phyloP scores from a whole-genome alignment of 2,329 filamentous ascomycete species.

The Tricladium varicosporioides region DNA sequence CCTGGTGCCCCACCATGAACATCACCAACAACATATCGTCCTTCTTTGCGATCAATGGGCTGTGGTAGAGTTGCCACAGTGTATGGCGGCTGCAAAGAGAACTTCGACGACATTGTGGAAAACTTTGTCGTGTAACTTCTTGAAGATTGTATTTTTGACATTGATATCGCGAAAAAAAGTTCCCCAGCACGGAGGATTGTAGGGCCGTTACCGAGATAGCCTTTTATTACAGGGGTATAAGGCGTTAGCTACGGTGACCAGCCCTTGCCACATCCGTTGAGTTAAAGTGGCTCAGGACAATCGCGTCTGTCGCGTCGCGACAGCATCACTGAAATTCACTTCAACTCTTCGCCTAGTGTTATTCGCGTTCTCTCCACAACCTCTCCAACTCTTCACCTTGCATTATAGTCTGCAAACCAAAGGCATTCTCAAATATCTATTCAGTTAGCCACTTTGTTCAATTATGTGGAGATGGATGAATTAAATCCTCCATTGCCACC shows the following conservation, averaged over 20 bases:
- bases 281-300: neutral
- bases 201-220: too few species aligned
- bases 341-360: too few species aligned
- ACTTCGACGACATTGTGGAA: constrained; percentile 41
- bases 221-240: constrained; percentile 12
- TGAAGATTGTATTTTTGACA: too few species aligned
- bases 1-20: constrained; percentile 58
- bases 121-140: constrained; percentile 1
- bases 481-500: too few species aligned
- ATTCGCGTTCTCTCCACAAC: neutral
- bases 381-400: neutral
- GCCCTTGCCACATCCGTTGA: neutral
- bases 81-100: constrained; percentile 63
- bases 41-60: constrained; percentile 52
- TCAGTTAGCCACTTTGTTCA: neutral
- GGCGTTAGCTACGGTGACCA: constrained; percentile 20
- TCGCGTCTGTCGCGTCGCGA: constrained; percentile 15
- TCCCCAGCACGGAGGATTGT: neutral
- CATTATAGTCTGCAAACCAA: neutral
- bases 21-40: constrained; percentile 56
- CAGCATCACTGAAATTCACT: neutral
- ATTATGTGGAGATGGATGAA: too few species aligned
- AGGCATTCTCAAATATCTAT: too few species aligned
- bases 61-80: constrained; percentile 58
- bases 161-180: constrained; percentile 9